Evolutionary conservation across 2,329 filamentous ascomycete species (phyloP), one percentile per base, ranked within the genome.

Genomic region (Magnaporthiopsis poae): DNA sequence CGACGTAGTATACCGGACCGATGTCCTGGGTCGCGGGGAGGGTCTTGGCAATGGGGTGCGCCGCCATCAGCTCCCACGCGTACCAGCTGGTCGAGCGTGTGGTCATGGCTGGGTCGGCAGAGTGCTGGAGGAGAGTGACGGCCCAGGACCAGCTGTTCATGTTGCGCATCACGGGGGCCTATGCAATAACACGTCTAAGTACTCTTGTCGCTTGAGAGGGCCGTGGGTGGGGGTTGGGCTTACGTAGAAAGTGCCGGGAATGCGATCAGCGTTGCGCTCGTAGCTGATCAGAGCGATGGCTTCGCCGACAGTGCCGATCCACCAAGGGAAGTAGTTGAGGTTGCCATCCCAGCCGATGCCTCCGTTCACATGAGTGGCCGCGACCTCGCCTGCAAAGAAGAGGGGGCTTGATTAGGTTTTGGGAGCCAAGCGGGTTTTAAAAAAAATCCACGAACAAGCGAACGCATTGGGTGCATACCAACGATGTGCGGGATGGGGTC

Each of bases 71-170:
- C 73, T 78, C 60, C 80, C 81, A 83, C 7, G 81, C 74, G 68
- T 80, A 79, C 77, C 80, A 84, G 62, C 79, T 82, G 3, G 81
- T 83, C 1, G 81, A 83, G 13, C 75, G 76, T 0, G 82, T 83
- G 0, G 81, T 84, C 71, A 82, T 67, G 0, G 76, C 75, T 0
- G 81, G 76, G 65, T 84, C 80, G 3, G 81, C 81, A 2, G 80
- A 79, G 66, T 80, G 80, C 66, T 82, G 80, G 3, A 83, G 71
- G 62, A 82, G 77, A n/a, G 80, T 82, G n/a, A 82, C 78, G 7
- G 79, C 73, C 81, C 81, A 84, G 66, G 82, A 77, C 79, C 80
- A 83, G 31, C 77, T 73, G 72, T 84, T 80, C 71, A 83, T 75
- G 71, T 80, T 82, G 67, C 80, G 76, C n/a, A 83, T 73, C 3